phyloP scores from a whole-genome alignment of 176 grass and related monocot genomes.

The Puya raimondii region DNA sequence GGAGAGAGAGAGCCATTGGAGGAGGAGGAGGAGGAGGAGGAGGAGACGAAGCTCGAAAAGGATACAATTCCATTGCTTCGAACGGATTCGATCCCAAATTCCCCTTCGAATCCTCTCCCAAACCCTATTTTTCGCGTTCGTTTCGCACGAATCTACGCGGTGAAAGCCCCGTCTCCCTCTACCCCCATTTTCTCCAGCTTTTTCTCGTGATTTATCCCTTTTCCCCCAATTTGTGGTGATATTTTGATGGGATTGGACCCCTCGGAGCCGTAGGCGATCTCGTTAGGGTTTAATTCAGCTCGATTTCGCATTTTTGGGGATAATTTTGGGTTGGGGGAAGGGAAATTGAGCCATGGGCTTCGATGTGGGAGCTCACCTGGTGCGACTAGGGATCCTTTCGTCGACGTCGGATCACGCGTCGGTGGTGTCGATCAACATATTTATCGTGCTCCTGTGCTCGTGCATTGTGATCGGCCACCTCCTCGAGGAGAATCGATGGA shows the following conservation, averaged over 20 bases:
- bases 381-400: slow-evolving; percentile 38
- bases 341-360: slow-evolving; percentile 33
- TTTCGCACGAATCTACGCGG: no score
- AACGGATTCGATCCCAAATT: background rate
- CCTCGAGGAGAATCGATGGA: slow-evolving; percentile 86
- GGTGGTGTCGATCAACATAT: slow-evolving; percentile 90
- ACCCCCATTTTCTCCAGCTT: background rate
- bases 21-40: no score
- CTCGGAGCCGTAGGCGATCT: background rate
- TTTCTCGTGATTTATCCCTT: background rate
- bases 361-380: slow-evolving; percentile 36
- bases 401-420: slow-evolving; percentile 71
- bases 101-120: background rate
- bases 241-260: background rate
- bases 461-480: slow-evolving; percentile 97
- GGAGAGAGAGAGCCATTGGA: no score
- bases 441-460: slow-evolving; percentile 65
- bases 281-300: background rate
- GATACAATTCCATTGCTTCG: no score
- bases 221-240: background rate
- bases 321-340: background rate
- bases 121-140: background rate
- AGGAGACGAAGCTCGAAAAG: no score
- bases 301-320: background rate
- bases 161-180: background rate